phyloP scores from a whole-genome alignment of 2,329 filamentous ascomycete genomes.

The Akanthomyces dipterigenus region DNA sequence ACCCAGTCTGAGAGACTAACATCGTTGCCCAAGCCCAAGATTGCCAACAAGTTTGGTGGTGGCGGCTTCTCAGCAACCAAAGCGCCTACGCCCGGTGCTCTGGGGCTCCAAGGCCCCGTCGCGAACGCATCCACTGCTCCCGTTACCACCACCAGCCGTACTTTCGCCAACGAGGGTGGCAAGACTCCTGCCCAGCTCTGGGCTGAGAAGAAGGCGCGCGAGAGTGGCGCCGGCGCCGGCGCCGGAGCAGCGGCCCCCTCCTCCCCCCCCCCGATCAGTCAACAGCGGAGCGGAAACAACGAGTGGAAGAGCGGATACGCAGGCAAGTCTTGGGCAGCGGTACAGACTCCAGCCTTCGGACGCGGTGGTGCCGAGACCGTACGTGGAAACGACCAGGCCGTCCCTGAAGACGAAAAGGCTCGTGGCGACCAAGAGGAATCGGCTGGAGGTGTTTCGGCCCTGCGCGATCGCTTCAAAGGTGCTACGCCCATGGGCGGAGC shows the following conservation, averaged over 20 bases:
- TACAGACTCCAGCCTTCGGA: constrained; percentile 64
- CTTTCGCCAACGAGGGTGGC: constrained; percentile 88
- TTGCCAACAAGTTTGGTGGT: constrained; percentile 79
- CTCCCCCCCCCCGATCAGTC: constrained; percentile 47
- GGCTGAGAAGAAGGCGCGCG: constrained; percentile 92
- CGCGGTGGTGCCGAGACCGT: constrained; percentile 47
- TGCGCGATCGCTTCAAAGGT: constrained; percentile 78
- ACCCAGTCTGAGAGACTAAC: constrained; percentile 71
- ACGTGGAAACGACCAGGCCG: constrained; percentile 58
- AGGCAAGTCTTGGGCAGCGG: constrained; percentile 84
- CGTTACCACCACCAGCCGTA: constrained; percentile 77
- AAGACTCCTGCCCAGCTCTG: constrained; percentile 96
- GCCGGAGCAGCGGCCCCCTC: constrained; percentile 35
- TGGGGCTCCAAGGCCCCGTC: constrained; percentile 55
- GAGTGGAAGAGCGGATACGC: constrained; percentile 89
- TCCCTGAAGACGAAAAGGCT: constrained; percentile 29
- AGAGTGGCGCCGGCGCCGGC: constrained; percentile 48
- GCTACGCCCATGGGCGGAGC: constrained; percentile 54
- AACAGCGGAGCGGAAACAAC: constrained; percentile 62
- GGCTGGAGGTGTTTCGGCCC: constrained; percentile 60
- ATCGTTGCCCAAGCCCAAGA: constrained; percentile 86
- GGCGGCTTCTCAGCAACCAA: constrained; percentile 81
- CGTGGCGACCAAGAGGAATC: constrained; percentile 46
- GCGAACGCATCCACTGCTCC: constrained; percentile 49
- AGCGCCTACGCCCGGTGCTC: constrained; percentile 67